phyloP scores from a whole-genome alignment of 2,329 filamentous ascomycete species.

The Sporothrix protearum region DNA sequence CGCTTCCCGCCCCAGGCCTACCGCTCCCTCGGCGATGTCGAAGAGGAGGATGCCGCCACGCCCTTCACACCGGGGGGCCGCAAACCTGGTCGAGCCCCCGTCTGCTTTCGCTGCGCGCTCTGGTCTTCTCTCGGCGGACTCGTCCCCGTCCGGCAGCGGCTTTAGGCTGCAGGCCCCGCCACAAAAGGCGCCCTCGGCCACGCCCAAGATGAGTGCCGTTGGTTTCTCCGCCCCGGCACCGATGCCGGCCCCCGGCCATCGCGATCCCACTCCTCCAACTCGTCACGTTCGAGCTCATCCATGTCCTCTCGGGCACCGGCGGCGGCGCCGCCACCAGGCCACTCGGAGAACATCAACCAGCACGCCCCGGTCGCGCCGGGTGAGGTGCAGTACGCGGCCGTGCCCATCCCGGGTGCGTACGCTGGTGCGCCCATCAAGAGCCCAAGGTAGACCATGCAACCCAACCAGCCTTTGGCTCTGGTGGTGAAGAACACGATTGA shows the following conservation, averaged over 20 bases:
- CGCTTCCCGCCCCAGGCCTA: conserved; percentile 58
- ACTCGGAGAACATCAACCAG: conserved; percentile 50
- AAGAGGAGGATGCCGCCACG: conserved; percentile 38
- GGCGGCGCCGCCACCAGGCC: conserved; percentile 32
- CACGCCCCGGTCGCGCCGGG: conserved; percentile 70
- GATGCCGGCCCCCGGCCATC: conserved; percentile 11
- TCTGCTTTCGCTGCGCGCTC: conserved; percentile 54
- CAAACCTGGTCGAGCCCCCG: conserved; percentile 58
- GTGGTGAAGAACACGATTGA: too few relatives aligned
- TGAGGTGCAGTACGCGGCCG: conserved; percentile 78
- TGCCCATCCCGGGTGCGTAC: conserved; percentile 87
- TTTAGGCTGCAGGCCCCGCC: conserved; percentile 89
- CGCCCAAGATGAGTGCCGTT: conserved; percentile 63
- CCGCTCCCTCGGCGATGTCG: conserved; percentile 41
- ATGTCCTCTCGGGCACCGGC: conserved; percentile 30
- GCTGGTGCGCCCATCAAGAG: conserved; percentile 53
- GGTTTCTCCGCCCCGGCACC: conserved; percentile 51
- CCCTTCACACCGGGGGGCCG: conserved; percentile 52
- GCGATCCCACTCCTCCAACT: conserved; percentile 13
- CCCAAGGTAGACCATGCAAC: conserved; percentile 35
- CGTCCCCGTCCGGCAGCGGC: conserved; percentile 34
- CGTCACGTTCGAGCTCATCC: conserved; percentile 17
- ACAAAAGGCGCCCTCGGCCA: conserved; percentile 70
- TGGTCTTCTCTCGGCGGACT: conserved; percentile 37
- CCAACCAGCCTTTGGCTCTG: too few relatives aligned